Evolutionary conservation across 129 eudicot genomes (phyloP).

Genomic region (Centrapalus pauciflorus): DNA sequence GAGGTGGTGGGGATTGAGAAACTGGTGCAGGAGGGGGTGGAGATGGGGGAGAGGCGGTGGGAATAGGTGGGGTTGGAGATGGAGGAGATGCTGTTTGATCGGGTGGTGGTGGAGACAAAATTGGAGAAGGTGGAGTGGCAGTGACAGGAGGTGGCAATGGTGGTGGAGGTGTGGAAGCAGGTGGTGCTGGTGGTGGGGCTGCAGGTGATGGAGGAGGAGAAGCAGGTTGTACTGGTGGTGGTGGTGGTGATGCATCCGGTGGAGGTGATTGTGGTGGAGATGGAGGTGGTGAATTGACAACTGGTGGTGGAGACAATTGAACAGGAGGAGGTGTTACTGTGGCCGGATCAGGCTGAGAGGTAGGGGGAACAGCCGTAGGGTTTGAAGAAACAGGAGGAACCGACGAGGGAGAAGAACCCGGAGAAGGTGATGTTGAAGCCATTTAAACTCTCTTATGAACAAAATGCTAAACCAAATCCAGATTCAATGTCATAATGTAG

Average conservation of each 20-base stretch:
- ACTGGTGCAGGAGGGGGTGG: slow-evolving; percentile 38
- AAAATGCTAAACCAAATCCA: slow-evolving; percentile 14
- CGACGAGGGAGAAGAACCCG: slow-evolving; percentile 44
- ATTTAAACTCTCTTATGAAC: slow-evolving; percentile 22
- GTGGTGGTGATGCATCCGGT: slow-evolving; percentile 18
- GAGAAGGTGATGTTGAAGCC: slow-evolving; percentile 63
- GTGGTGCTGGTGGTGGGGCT: slow-evolving; percentile 46
- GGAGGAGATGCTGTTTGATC: slow-evolving; percentile 36
- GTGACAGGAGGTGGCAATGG: slow-evolving; percentile 38
- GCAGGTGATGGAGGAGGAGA: slow-evolving; percentile 47
- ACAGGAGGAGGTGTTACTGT: slow-evolving; percentile 39
- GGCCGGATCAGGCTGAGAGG: slow-evolving; percentile 28
- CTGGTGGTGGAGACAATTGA: slow-evolving; percentile 30
- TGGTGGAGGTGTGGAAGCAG: slow-evolving; percentile 32
- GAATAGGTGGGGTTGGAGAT: slow-evolving; percentile 37
- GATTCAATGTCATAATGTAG: slow-evolving; percentile 25
- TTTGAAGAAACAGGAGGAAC: slow-evolving; percentile 33
- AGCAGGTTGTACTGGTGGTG: slow-evolving; percentile 21
- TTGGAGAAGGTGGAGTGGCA: slow-evolving; percentile 42
- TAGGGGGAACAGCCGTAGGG: slow-evolving; percentile 25
- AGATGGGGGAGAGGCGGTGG: slow-evolving; percentile 9
- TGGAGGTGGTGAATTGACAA: slow-evolving; percentile 13
- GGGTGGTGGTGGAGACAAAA: slow-evolving; percentile 49
- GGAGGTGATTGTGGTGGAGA: slow-evolving; percentile 8
- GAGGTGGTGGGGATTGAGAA: slow-evolving; percentile 59